Evolutionary conservation across 169 alveolate genomes (phyloP).

Genomic region (Condylostoma magnum): DNA sequence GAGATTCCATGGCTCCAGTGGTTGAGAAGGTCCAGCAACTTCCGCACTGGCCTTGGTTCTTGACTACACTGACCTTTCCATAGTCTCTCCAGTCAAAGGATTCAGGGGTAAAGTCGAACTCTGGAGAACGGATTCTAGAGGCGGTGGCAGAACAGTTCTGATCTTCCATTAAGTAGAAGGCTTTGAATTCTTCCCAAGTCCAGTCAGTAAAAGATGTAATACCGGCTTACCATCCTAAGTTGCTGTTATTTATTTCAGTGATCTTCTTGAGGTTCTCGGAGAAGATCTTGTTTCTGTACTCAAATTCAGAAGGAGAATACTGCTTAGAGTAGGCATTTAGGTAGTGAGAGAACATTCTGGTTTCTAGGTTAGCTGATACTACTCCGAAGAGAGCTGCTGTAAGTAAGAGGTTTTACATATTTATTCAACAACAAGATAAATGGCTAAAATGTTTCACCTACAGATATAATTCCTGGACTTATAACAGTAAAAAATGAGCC

Average conservation of each 20-base stretch:
- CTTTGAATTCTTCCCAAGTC: neutral
- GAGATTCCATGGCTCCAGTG: slow-evolving; percentile 59
- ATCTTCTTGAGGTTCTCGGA: neutral
- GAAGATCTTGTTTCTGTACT: neutral
- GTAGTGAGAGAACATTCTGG: too few relatives aligned
- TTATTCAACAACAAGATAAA: too few relatives aligned
- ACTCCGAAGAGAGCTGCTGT: too few relatives aligned
- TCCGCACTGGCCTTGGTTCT: slow-evolving; percentile 68
- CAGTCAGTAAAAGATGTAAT: neutral
- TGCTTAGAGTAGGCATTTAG: too few relatives aligned
- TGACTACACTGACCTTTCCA: slow-evolving; percentile 61
- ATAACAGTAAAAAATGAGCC: neutral
- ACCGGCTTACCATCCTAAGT: neutral
- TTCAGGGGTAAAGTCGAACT: too few relatives aligned
- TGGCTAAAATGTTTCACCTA: too few relatives aligned
- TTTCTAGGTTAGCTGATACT: too few relatives aligned
- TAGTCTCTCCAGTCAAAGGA: slow-evolving; percentile 49
- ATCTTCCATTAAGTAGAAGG: neutral
- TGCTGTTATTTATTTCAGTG: neutral
- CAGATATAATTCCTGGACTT: neutral
- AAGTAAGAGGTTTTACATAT: too few relatives aligned
- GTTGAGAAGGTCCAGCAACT: slow-evolving; percentile 73
- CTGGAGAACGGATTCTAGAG: too few relatives aligned
- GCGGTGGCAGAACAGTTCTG: slow-evolving; percentile 18
- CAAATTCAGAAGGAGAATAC: neutral